These are phyloP conservation scores for Kitagawia praeruptora DNA, from an alignment of 129 eudicot genomes.

Conservation along the genomic window DNA sequence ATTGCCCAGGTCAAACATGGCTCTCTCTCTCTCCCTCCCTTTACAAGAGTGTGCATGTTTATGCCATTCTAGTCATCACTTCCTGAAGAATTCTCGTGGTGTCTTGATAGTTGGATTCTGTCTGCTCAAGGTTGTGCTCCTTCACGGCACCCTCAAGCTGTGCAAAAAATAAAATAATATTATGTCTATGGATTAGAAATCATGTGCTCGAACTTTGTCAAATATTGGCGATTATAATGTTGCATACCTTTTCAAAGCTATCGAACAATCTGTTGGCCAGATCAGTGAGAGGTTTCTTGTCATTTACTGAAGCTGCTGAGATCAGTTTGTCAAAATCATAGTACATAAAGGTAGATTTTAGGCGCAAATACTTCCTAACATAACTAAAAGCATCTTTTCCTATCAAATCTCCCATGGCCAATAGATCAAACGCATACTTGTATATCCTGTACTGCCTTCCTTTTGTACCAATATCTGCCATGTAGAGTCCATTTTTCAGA, in stretches of 20 bases:
- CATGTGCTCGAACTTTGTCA: not conserved
- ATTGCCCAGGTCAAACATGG: not conserved
- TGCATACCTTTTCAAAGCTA: constrained; percentile 65
- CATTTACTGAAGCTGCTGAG: constrained; percentile 48
- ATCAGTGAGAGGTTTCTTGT: constrained; percentile 63
- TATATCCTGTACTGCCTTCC: constrained; percentile 54
- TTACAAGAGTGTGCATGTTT: not conserved
- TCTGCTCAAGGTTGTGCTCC: constrained; percentile 41
- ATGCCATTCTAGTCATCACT: constrained; percentile 79
- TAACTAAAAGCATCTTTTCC: constrained; percentile 66
- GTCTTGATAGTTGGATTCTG: constrained; percentile 44
- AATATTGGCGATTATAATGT: no score
- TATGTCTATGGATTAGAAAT: not conserved
- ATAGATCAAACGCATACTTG: constrained; percentile 72
- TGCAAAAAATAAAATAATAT: constrained; percentile 15
- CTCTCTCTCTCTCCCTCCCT: not conserved
- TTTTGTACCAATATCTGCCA: constrained; percentile 65
- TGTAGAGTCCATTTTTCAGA: constrained; percentile 56
- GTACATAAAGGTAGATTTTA: constrained; percentile 76
- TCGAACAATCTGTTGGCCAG: constrained; percentile 81
- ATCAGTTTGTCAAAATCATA: constrained; percentile 82
- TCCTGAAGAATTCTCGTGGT: constrained; percentile 61
- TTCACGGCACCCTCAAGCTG: constrained; percentile 69
- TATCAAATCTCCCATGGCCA: constrained; percentile 75
- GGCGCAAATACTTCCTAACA: constrained; percentile 53